These are phyloP conservation scores for Aspergillus sp. DNA, from an alignment of 2,329 filamentous ascomycete species.

Conservation along the genomic window DNA sequence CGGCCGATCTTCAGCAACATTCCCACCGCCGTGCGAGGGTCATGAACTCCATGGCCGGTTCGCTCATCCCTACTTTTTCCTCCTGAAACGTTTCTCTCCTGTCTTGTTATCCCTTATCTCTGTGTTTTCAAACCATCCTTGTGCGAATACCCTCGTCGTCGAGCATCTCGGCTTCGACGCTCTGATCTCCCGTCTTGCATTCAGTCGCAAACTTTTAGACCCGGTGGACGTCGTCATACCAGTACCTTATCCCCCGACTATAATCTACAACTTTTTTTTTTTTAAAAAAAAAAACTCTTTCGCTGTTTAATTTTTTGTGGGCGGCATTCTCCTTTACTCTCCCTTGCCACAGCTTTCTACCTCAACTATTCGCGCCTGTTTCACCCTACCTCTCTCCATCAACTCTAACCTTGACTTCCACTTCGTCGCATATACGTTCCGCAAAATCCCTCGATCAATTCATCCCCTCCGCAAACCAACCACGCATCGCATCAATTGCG, in stretches of 20 bases:
- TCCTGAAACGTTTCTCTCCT: neutral
- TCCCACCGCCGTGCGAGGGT: conserved; percentile 15
- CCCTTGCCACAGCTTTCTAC: neutral
- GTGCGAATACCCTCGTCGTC: too few relatives aligned
- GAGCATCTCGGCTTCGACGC: neutral
- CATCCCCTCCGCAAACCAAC: neutral
- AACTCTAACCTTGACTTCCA: neutral
- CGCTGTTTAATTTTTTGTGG: neutral
- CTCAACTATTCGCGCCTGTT: too few relatives aligned
- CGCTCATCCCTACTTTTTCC: conserved; percentile 14
- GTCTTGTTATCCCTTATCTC: neutral
- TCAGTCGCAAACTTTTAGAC: neutral
- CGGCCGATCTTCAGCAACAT: conserved; percentile 14
- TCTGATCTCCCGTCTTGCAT: neutral
- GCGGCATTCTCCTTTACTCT: neutral
- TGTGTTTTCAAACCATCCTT: neutral
- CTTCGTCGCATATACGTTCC: neutral
- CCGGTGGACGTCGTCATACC: neutral
- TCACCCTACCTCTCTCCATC: neutral
- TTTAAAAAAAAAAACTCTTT: too few relatives aligned
- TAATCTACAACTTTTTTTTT: neutral
- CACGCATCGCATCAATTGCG: conserved; percentile 4
- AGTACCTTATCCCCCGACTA: neutral
- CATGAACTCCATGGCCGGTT: conserved; percentile 14
- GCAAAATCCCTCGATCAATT: neutral